These are phyloP conservation scores for Rhexocercosporidium sp. DNA, from an alignment of 2,329 filamentous ascomycete species.

Conservation along the genomic window DNA sequence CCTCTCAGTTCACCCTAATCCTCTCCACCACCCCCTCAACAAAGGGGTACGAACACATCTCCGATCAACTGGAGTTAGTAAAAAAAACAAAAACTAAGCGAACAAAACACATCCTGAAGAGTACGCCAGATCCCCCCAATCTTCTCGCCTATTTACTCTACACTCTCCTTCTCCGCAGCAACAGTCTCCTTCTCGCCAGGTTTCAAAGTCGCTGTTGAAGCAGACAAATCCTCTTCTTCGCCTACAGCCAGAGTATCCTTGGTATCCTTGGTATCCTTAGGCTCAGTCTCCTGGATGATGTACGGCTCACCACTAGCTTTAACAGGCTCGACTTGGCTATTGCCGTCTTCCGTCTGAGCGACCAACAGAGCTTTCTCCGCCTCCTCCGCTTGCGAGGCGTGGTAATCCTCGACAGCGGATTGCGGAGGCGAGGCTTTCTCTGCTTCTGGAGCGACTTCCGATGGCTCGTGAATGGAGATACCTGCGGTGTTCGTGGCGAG, in stretches of 20 bases:
- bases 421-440: constrained; percentile 20
- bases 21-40: no score
- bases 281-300: constrained; percentile 17
- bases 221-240: constrained; percentile 32
- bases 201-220: constrained; percentile 36
- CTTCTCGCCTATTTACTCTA: constrained; percentile 33
- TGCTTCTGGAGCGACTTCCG: constrained; percentile 27
- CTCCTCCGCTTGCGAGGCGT: constrained; percentile 28
- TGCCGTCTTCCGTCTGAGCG: constrained; percentile 11
- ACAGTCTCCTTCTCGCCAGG: constrained; percentile 17
- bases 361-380: constrained; percentile 21
- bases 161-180: constrained; percentile 1
- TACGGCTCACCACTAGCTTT: constrained; percentile 29
- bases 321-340: constrained; percentile 21
- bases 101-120: neutral
- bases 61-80: no score
- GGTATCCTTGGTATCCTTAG: neutral
- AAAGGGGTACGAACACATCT: no score
- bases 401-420: constrained; percentile 25
- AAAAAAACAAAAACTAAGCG: neutral
- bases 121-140: constrained; percentile 5
- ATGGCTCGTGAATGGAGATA: constrained; percentile 30
- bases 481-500: constrained; percentile 37
- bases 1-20: no score
- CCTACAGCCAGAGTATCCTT: neutral